Conservation (phyloP, 1,284 basidiomycete genomes). For the Ustilago loliicola region DNA sequence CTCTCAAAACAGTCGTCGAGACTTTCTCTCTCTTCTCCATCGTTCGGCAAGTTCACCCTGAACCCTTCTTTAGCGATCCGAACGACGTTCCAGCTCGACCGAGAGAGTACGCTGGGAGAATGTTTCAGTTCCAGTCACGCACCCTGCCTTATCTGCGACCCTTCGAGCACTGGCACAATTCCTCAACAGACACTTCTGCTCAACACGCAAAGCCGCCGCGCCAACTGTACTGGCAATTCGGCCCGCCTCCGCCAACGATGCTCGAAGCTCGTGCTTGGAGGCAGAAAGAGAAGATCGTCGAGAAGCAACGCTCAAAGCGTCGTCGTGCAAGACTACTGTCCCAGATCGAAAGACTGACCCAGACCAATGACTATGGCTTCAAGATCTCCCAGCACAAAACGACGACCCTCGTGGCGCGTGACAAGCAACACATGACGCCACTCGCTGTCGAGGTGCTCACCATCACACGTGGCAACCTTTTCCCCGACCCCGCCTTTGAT, state of each 20-base stretch:
- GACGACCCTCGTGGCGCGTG: slow-evolving; percentile 72
- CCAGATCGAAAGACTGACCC: slow-evolving; percentile 84
- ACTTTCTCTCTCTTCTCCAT: slow-evolving; percentile 76
- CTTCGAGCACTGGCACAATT: slow-evolving; percentile 60
- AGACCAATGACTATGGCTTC: slow-evolving; percentile 76
- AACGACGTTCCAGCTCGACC: slow-evolving; percentile 79
- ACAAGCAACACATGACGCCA: slow-evolving; percentile 82
- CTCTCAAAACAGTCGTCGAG: slow-evolving; percentile 71
- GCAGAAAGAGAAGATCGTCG: slow-evolving; percentile 33
- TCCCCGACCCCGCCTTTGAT: slow-evolving; percentile 82
- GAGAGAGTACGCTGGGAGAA: slow-evolving; percentile 83
- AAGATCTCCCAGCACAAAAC: slow-evolving; percentile 60
- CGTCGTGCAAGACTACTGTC: slow-evolving; percentile 41
- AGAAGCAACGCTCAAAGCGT: slow-evolving; percentile 34
- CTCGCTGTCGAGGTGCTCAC: slow-evolving; percentile 88
- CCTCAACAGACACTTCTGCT: not conserved
- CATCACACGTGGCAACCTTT: slow-evolving; percentile 77
- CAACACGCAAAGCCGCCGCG: slow-evolving; percentile 7
- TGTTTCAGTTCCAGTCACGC: slow-evolving; percentile 78
- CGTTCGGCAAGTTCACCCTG: slow-evolving; percentile 78
- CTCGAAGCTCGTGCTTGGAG: slow-evolving; percentile 50
- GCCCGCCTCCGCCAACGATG: slow-evolving; percentile 54
- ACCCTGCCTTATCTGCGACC: slow-evolving; percentile 66
- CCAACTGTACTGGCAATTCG: slow-evolving; percentile 72
- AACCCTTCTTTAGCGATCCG: slow-evolving; percentile 75